Evolutionary conservation across 192 early-diverging fungal genomes (phyloP).

Genomic region (Funneliformis mosseae): DNA sequence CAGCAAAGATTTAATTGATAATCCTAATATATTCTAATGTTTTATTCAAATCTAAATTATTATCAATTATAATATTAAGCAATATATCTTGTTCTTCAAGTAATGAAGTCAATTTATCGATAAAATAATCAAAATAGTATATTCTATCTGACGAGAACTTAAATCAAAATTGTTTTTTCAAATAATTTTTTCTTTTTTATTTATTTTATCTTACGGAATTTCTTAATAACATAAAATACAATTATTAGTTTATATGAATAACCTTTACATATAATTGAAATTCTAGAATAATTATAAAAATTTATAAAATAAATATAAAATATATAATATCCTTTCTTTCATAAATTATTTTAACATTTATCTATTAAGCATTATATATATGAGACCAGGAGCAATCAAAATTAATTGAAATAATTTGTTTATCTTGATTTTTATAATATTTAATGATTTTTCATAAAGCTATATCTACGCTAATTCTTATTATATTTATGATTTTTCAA

Average conservation of each 20-base stretch:
- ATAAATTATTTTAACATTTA: neutral
- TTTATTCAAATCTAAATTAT: constrained; percentile 10
- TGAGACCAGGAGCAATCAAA: neutral
- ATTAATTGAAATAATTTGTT: neutral
- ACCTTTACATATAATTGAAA: neutral
- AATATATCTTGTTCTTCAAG: neutral
- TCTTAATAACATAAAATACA: neutral
- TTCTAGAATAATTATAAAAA: neutral
- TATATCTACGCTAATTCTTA: neutral
- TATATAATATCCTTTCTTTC: neutral
- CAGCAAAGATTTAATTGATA: constrained; percentile 14
- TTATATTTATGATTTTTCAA: neutral
- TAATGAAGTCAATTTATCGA: neutral
- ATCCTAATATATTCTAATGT: neutral
- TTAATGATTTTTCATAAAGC: neutral
- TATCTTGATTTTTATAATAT: neutral
- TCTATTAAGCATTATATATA: neutral
- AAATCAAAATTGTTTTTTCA: neutral
- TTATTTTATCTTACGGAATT: neutral
- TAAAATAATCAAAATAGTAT: neutral
- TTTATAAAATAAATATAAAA: neutral
- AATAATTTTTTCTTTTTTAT: neutral
- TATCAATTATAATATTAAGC: neutral
- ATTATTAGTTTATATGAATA: neutral
- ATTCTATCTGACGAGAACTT: neutral